Evolutionary conservation across 805 yeast genomes (phyloP).

Genomic region (Lipomyces sp.): DNA sequence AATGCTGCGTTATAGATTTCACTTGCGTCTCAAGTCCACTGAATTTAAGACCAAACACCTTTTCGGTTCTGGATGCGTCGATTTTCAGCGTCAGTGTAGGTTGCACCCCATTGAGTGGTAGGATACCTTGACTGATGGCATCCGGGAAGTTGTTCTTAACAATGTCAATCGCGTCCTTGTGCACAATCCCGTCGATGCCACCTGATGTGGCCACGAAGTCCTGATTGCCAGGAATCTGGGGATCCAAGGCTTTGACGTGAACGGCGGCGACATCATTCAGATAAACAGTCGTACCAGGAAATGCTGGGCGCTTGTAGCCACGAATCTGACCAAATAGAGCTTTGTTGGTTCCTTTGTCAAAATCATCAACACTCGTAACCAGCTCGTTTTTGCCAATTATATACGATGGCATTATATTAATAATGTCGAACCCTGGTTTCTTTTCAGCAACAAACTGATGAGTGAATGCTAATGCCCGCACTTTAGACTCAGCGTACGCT

Average conservation of each 20-base stretch:
- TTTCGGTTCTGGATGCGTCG: not conserved
- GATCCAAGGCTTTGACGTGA: conserved; percentile 2
- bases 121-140: not conserved
- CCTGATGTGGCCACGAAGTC: conserved; percentile 3
- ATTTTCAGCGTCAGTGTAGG: not conserved
- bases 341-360: not conserved
- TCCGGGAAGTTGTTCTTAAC: conserved; percentile 5
- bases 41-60: conserved; percentile 1
- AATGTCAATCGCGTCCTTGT: conserved; percentile 1
- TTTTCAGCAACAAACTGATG: not conserved
- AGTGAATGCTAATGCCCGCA: not conserved
- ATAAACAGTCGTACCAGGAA: conserved; percentile 3
- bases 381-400: conserved; percentile 6
- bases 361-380: not conserved
- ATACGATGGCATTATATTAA: conserved; percentile 1
- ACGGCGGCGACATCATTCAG: conserved; percentile 1
- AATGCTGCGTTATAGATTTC: conserved; percentile 3
- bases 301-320: not conserved
- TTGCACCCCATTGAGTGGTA: conserved; percentile 1
- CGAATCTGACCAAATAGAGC: not conserved
- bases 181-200: not conserved
- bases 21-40: not conserved
- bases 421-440: not conserved
- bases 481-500: conserved; percentile 1
- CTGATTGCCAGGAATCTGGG: conserved; percentile 4